Evolutionary conservation across 768 basidiomycete genomes (phyloP).

Genomic region (Cantharellus cinnabarinus): DNA sequence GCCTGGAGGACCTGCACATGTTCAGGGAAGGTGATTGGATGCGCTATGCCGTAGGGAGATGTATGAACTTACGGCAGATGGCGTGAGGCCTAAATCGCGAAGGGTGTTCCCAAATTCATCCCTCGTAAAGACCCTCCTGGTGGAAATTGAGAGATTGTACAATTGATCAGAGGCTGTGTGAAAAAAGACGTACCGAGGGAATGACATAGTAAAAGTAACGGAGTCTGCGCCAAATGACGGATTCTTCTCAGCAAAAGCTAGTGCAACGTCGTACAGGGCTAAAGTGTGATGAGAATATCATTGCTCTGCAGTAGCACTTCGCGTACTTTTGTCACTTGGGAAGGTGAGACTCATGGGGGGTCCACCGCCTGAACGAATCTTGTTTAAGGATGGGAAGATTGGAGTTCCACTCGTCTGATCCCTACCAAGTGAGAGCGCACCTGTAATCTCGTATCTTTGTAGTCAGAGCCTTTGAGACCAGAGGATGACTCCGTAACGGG

Average conservation of each 20-base stretch:
- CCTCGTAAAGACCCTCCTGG: constrained; percentile 55
- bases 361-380: constrained; percentile 74
- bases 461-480: constrained; percentile 40
- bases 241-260: constrained; percentile 62
- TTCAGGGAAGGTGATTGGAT: no score
- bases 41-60: neutral
- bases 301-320: neutral
- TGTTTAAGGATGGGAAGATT: neutral
- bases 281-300: neutral
- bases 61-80: constrained; percentile 48
- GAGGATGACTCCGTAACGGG: constrained; percentile 20
- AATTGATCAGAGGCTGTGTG: neutral
- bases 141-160: neutral
- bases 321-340: constrained; percentile 58
- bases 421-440: constrained; percentile 7
- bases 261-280: constrained; percentile 76
- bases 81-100: constrained; percentile 70
- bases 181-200: constrained; percentile 44
- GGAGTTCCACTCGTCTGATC: neutral
- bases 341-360: constrained; percentile 64
- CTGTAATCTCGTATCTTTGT: constrained; percentile 67
- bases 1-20: neutral
- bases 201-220: constrained; percentile 56
- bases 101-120: constrained; percentile 64
- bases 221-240: constrained; percentile 53